Conservation (phyloP, 192 early-diverging fungal genomes). For the Lunasporangiospora selenospora region DNA sequence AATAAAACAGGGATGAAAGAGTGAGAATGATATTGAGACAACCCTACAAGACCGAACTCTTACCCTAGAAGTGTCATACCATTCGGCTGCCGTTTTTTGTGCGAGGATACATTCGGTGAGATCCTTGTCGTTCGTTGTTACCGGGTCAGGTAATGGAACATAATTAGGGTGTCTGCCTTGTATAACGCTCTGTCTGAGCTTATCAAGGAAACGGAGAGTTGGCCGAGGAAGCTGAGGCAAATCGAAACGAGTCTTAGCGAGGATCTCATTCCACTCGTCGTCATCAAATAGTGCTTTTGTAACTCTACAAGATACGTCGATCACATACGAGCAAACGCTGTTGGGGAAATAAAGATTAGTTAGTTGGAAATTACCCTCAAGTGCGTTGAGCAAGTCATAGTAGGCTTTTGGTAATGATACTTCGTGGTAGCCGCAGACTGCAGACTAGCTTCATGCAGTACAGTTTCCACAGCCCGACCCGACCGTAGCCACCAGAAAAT, state of each 20-base stretch:
- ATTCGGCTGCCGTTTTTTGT: constrained; percentile 7
- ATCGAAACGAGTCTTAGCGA: neutral
- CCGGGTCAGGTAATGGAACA: neutral
- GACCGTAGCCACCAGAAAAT: constrained; percentile 5
- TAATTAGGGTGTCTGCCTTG: neutral
- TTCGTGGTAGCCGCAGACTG: constrained; percentile 4
- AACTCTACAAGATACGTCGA: neutral
- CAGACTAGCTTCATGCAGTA: constrained; percentile 6
- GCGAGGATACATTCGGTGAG: neutral
- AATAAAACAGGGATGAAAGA: neutral
- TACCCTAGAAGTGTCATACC: neutral
- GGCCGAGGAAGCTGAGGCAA: neutral
- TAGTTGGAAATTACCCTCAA: neutral
- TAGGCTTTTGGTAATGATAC: neutral
- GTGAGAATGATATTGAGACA: no score
- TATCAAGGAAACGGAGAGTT: neutral
- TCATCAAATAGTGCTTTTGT: constrained; percentile 3
- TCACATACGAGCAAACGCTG: neutral
- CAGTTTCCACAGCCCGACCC: constrained; percentile 6
- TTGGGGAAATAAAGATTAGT: neutral
- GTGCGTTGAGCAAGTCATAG: neutral
- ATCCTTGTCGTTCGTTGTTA: neutral
- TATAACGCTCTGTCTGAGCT: neutral
- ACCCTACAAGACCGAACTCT: neutral
- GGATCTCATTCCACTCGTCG: constrained; percentile 2